Percentiles rank a stretch among this genome's conserved stretches.
Conservation (phyloP, 1,284 basidiomycete genomes). For the Termitomyces sp. region DNA sequence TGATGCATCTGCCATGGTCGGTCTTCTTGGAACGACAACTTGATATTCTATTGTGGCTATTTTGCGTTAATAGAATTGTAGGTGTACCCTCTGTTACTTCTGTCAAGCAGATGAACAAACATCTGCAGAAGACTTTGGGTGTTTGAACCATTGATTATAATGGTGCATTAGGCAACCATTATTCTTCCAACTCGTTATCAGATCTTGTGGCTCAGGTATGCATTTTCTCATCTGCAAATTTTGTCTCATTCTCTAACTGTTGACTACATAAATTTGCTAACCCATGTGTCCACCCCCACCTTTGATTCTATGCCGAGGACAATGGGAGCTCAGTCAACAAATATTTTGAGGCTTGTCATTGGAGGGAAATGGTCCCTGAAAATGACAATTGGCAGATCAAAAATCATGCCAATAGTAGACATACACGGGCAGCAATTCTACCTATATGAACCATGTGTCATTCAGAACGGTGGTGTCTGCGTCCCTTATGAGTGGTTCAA, state of each 20-base stretch:
- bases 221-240: too few species aligned
- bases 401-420: conserved; percentile 27
- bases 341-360: conserved; percentile 24
- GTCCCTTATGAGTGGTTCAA: conserved; percentile 31
- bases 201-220: conserved; percentile 31
- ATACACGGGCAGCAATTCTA: conserved; percentile 26
- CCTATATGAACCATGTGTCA: conserved; percentile 26
- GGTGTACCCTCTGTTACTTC: conserved; percentile 26
- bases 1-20: conserved; percentile 33
- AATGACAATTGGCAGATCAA: background rate
- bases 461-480: conserved; percentile 15
- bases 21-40: conserved; percentile 30
- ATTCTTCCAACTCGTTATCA: conserved; percentile 28
- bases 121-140: conserved; percentile 28
- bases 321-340: conserved; percentile 18
- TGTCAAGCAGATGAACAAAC: conserved; percentile 23
- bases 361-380: conserved; percentile 22
- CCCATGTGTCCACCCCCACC: conserved; percentile 21
- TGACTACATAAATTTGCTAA: conserved; percentile 31
- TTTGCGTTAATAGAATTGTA: conserved; percentile 24
- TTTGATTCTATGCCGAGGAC: conserved; percentile 31
- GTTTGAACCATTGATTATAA: conserved; percentile 26
- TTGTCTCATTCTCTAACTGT: background rate
- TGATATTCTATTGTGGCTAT: conserved; percentile 30
- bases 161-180: conserved; percentile 31